Base-by-base conservation (phyloP, 2,329 filamentous ascomycete species). In the Dothideomycetidae sp. region DNA sequence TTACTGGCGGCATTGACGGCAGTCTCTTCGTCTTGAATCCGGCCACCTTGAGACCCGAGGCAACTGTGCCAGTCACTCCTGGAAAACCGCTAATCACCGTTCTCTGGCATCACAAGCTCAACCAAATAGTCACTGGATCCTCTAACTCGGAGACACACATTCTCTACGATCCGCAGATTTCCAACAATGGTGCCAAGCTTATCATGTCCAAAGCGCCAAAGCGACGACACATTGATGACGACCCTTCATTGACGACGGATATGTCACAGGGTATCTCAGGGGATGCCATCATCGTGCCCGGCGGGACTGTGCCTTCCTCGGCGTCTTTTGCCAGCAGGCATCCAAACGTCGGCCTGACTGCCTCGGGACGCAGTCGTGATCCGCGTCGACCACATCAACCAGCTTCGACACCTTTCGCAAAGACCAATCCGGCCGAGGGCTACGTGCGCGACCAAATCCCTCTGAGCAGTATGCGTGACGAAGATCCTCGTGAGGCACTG, bases 191-290 rank as follows among this genome's bases (percentile, higher is more conserved):
- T 41, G 90, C 86, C 3, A 77, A 85, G 39, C 76, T 83, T 42
- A 81, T 96, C 46, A 85, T 98, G 75, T 86, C 81, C 44, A 82
- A 84, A 51, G 85, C 85, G 0, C 86, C 90, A 2, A 96, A 98
- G 64, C 86, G 84, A 50, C 79, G 88, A 2, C 88, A 98, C 55
- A 76, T 98, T 42, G 90, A 98, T 55, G 90, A 98, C 58, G 84
- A 96, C 57, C 76, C 85, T 1, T 75, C 74, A 41, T 68, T 92
- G 21, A 93, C 86, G 1, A 92, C 81, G 55, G 85, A 93, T 53
- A 73, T 85, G 49, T 72, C 78, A 3, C 66, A 78, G 3, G 86
- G 84, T 10, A 69, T 96, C 42, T 85, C 85, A 1, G 83, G 78
- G 31, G 88, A 96, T 51, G 73, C 77, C 5, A 81, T 93, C 43